phyloP scores from a whole-genome alignment of 2,329 filamentous ascomycete species.

The Stachybotrys chartarum region DNA sequence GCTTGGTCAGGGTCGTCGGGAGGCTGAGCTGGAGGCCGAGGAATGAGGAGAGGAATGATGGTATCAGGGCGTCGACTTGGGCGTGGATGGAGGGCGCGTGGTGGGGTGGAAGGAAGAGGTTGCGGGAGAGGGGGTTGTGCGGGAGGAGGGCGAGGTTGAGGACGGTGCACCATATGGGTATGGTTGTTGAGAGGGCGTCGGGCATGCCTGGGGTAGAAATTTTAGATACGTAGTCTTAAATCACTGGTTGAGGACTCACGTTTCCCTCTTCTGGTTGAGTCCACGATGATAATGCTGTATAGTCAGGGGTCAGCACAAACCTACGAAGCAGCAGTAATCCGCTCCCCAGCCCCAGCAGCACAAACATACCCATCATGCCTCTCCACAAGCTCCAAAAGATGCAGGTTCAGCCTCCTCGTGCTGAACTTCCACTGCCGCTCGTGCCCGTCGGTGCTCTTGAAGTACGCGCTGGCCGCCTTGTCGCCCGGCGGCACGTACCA shows the following conservation, averaged over 20 bases:
- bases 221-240: background rate
- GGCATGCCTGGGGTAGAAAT: slow-evolving; percentile 59
- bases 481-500: slow-evolving; percentile 73
- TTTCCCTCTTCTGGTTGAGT: slow-evolving; percentile 89
- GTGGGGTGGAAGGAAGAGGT: slow-evolving; percentile 63
- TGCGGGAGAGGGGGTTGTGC: slow-evolving; percentile 33
- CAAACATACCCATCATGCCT: slow-evolving; percentile 53
- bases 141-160: slow-evolving; percentile 76
- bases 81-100: slow-evolving; percentile 65
- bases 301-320: background rate
- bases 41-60: slow-evolving; percentile 45
- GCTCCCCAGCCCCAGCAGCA: background rate
- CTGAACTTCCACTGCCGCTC: slow-evolving; percentile 87
- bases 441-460: slow-evolving; percentile 97
- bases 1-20: slow-evolving; percentile 54
- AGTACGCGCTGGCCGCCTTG: slow-evolving; percentile 77
- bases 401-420: slow-evolving; percentile 74
- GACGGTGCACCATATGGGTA: slow-evolving; percentile 89
- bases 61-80: slow-evolving; percentile 62
- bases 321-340: background rate
- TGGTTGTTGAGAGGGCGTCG: slow-evolving; percentile 86
- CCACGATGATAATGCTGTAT: slow-evolving; percentile 69
- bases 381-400: slow-evolving; percentile 64
- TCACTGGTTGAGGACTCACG: slow-evolving; percentile 35
- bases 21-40: slow-evolving; percentile 51